Percentiles rank a stretch among this genome's conserved stretches.
These are phyloP conservation scores for Colletotrichum lindemuthianum DNA, from an alignment of 2,329 filamentous ascomycete species.

Conservation along the genomic window DNA sequence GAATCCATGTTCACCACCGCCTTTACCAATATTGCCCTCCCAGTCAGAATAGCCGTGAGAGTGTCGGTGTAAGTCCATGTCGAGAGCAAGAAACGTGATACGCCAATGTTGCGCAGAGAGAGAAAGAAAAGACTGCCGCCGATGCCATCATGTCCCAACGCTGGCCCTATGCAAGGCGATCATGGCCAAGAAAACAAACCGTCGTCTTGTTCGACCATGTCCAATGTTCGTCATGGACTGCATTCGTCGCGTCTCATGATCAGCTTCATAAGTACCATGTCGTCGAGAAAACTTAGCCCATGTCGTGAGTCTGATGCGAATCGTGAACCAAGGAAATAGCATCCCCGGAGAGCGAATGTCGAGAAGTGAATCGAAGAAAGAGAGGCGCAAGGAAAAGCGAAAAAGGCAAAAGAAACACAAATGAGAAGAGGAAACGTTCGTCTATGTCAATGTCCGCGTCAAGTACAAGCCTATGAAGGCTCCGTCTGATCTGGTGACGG, in stretches of 20 bases:
- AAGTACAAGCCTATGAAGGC: constrained; percentile 37
- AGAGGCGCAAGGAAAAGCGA: constrained; percentile 4
- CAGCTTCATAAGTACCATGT: constrained; percentile 29
- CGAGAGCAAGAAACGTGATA: constrained; percentile 15
- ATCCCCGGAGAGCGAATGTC: constrained; percentile 24
- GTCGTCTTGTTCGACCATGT: not conserved
- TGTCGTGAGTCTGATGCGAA: constrained; percentile 30
- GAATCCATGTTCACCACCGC: constrained; percentile 13
- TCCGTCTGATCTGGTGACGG: constrained; percentile 35
- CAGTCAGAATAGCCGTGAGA: constrained; percentile 32
- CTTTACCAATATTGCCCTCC: constrained; percentile 25
- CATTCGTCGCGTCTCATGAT: constrained; percentile 30
- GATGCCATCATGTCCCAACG: constrained; percentile 20
- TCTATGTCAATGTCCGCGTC: constrained; percentile 37
- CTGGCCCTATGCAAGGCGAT: constrained; percentile 24
- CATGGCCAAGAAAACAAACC: constrained; percentile 19
- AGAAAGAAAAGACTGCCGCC: constrained; percentile 13
- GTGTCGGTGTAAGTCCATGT: constrained; percentile 12
- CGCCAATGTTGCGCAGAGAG: constrained; percentile 19
- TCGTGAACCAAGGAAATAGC: constrained; percentile 14
- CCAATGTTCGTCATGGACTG: not conserved
- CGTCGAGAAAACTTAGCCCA: constrained; percentile 24
- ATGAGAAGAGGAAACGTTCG: constrained; percentile 26
- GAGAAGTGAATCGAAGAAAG: constrained; percentile 6
- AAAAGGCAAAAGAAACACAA: constrained; percentile 16